phyloP scores from a whole-genome alignment of 2,329 filamentous ascomycete genomes.

The Anthostomella pinea region DNA sequence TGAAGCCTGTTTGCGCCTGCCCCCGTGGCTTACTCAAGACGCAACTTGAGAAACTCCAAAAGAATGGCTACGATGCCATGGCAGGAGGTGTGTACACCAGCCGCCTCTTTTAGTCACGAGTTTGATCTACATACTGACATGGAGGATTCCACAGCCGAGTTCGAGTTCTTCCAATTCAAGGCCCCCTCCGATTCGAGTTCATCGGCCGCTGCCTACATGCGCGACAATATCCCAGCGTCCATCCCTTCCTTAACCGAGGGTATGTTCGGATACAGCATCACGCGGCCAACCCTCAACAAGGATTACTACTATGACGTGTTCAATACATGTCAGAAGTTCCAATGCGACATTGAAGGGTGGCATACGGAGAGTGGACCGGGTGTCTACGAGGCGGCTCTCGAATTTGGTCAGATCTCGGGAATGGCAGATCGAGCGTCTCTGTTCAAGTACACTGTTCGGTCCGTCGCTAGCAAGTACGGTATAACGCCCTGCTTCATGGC shows the following conservation, averaged over 20 bases:
- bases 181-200: constrained; percentile 35
- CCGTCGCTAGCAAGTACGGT: constrained; percentile 78
- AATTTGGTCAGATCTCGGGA: constrained; percentile 80
- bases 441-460: constrained; percentile 95
- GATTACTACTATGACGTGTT: constrained; percentile 83
- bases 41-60: constrained; percentile 57
- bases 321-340: constrained; percentile 66
- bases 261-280: constrained; percentile 82
- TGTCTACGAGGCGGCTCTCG: constrained; percentile 91
- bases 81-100: constrained; percentile 68
- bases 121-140: constrained; percentile 8
- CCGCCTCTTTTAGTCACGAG: too few relatives aligned
- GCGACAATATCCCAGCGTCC: constrained; percentile 59
- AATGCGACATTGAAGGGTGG: constrained; percentile 75
- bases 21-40: constrained; percentile 65
- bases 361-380: constrained; percentile 80
- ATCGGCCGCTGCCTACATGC: constrained; percentile 64
- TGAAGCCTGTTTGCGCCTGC: constrained; percentile 64
- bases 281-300: constrained; percentile 72
- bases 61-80: constrained; percentile 66
- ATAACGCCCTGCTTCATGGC: constrained; percentile 99
- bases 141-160: constrained; percentile 57
- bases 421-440: constrained; percentile 92
- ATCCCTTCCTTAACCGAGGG: constrained; percentile 72
- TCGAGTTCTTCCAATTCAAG: constrained; percentile 61